phyloP scores from a whole-genome alignment of 2,329 filamentous ascomycete species.

The Trichophyton mentagrophytes region DNA sequence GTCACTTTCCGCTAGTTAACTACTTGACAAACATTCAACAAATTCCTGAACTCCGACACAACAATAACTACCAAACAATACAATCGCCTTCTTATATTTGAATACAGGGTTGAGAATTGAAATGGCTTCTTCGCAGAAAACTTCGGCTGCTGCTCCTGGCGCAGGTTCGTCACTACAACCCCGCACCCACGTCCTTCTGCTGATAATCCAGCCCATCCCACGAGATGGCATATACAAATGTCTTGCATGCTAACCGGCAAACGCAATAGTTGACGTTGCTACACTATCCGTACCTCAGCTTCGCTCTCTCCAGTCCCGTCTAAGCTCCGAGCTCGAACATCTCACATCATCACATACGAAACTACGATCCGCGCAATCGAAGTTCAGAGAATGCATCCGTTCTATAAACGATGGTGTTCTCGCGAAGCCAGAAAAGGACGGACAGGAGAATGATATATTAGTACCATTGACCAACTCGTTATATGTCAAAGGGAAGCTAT shows the following conservation, averaged over 20 bases:
- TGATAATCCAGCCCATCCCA: background rate
- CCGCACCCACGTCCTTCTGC: background rate
- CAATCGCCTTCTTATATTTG: background rate
- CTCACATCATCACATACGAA: conserved; percentile 81
- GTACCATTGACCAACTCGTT: conserved; percentile 92
- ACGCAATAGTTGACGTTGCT: conserved; percentile 50
- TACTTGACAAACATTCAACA: background rate
- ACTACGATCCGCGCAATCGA: conserved; percentile 75
- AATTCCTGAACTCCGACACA: background rate
- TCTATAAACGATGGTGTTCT: conserved; percentile 53
- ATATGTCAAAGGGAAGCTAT: conserved; percentile 75
- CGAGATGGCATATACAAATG: background rate
- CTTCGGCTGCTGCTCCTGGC: conserved; percentile 3
- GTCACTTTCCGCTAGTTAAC: background rate
- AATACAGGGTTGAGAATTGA: background rate
- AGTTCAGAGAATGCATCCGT: conserved; percentile 79
- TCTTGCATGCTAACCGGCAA: background rate
- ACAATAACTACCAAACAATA: background rate
- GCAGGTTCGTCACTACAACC: conserved; percentile 3
- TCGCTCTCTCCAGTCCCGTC: conserved; percentile 82
- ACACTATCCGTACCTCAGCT: conserved; percentile 75
- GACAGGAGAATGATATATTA: conserved; percentile 44
- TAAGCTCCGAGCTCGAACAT: conserved; percentile 92
- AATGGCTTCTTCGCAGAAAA: conserved; percentile 4
- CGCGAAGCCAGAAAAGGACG: conserved; percentile 22